phyloP scores from a whole-genome alignment of 257 asterid genomes.

The Solanum sejunctum region DNA sequence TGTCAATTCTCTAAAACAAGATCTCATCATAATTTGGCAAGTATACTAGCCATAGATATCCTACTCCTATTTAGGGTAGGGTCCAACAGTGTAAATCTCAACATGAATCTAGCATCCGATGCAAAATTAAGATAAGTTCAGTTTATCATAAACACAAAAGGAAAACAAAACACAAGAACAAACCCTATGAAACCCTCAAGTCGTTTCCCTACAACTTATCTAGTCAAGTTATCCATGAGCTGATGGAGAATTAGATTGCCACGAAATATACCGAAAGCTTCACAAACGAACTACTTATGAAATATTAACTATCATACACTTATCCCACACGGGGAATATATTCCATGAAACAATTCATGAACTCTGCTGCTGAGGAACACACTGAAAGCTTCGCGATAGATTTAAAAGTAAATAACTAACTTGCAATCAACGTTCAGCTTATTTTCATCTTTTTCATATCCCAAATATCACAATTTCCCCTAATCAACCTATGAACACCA shows the following conservation, averaged over 20 bases:
- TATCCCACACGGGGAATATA: too few species aligned
- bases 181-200: background rate
- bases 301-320: background rate
- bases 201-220: background rate
- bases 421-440: background rate
- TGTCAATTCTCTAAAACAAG: background rate
- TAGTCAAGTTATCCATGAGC: background rate
- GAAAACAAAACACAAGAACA: background rate
- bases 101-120: background rate
- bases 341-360: too few species aligned
- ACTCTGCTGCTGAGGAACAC: too few species aligned
- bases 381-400: background rate
- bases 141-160: background rate
- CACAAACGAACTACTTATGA: background rate
- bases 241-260: background rate
- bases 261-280: background rate
- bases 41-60: background rate
- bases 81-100: background rate
- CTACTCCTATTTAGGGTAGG: background rate
- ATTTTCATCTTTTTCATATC: background rate
- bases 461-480: background rate
- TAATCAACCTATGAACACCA: background rate
- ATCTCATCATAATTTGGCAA: background rate
- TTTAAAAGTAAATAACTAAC: background rate
- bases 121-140: background rate